Percentiles rank a stretch among this genome's conserved stretches.
Evolutionary conservation across 805 yeast species (phyloP).

Genomic region (Saturnispora sanitii): DNA sequence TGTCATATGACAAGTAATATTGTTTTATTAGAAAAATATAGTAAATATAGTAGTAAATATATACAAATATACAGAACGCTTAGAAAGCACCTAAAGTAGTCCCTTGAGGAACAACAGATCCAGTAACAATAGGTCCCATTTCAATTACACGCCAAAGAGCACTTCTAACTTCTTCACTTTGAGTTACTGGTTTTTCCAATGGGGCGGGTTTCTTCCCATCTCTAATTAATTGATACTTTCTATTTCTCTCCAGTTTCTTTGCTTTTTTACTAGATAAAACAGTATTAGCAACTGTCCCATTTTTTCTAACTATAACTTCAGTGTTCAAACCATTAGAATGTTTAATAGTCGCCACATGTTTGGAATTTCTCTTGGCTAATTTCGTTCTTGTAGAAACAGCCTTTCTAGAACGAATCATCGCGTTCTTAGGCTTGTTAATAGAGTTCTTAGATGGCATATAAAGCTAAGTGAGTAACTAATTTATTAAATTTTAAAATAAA

Average conservation of each 20-base stretch:
- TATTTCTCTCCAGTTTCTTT: conserved; percentile 70
- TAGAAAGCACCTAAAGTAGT: conserved; percentile 80
- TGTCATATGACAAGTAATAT: neutral
- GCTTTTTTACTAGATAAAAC: conserved; percentile 71
- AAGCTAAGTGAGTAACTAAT: neutral
- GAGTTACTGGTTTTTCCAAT: conserved; percentile 39
- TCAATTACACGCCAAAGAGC: conserved; percentile 69
- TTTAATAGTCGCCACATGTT: conserved; percentile 9
- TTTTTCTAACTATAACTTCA: conserved; percentile 35
- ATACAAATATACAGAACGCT: too few relatives aligned
- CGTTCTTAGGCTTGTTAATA: conserved; percentile 68
- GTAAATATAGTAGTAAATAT: neutral
- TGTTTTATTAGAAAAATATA: neutral
- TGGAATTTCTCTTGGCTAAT: neutral
- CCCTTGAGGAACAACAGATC: conserved; percentile 50
- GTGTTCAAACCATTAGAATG: conserved; percentile 22
- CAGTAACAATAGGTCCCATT: conserved; percentile 37
- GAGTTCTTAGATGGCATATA: conserved; percentile 76
- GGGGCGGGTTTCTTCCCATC: conserved; percentile 26
- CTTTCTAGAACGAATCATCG: conserved; percentile 42
- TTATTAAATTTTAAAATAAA: neutral
- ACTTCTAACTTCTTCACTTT: conserved; percentile 34
- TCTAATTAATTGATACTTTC: conserved; percentile 55
- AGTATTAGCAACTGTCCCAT: conserved; percentile 36
- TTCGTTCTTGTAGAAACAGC: conserved; percentile 40